These are phyloP conservation scores for Buddleja alternifolia DNA, from an alignment of 257 asterid species.

Conservation along the genomic window DNA sequence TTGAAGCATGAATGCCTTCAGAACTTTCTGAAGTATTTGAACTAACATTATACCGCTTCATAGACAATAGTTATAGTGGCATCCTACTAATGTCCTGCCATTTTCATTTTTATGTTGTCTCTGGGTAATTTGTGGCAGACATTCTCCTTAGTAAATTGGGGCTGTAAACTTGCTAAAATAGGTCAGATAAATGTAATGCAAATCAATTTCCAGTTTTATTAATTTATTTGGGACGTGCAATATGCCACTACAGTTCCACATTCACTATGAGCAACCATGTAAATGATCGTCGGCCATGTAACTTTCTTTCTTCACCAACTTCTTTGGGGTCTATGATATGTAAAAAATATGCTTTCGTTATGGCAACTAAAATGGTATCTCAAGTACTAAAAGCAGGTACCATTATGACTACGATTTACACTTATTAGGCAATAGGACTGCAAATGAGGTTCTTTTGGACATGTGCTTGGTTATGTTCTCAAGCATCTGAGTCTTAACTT, in stretches of 20 bases:
- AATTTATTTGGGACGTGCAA: not conserved
- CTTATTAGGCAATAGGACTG: not conserved
- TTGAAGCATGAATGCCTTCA: not conserved
- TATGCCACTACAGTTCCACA: not conserved
- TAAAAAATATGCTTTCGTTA: not conserved
- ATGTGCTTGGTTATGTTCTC: not conserved
- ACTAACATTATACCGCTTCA: not conserved
- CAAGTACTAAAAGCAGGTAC: not conserved
- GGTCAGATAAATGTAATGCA: not conserved
- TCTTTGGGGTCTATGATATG: not conserved
- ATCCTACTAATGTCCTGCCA: not conserved
- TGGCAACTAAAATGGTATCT: not conserved
- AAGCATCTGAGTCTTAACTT: not conserved
- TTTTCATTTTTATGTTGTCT: not conserved
- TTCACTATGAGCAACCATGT: not conserved
- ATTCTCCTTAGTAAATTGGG: not conserved
- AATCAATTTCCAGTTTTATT: not conserved
- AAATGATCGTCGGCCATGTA: not conserved
- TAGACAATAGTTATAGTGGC: not conserved
- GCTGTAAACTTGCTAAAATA: not conserved
- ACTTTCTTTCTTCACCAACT: not conserved
- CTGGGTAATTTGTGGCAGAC: not conserved
- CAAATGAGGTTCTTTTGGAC: not conserved
- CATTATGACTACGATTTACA: not conserved
- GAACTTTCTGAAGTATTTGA: not conserved